Evolutionary conservation across 2,329 filamentous ascomycete genomes (phyloP).

Genomic region (Ophiostoma populinum): DNA sequence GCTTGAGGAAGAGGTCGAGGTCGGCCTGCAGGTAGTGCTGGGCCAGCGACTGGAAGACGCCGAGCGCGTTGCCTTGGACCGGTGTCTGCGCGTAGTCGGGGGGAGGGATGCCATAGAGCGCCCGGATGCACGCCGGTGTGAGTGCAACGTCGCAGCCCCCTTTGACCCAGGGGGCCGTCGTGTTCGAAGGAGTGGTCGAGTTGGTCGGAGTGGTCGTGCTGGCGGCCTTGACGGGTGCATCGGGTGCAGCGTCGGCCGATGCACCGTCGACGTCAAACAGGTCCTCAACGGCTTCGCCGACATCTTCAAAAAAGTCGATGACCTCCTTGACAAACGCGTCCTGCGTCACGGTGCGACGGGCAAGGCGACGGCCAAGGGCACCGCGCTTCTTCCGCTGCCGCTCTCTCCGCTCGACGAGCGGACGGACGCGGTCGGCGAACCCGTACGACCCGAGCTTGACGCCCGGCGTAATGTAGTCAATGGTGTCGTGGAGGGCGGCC

Average conservation of each 20-base stretch:
- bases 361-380: conserved; percentile 4
- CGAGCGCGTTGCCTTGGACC: conserved; percentile 12
- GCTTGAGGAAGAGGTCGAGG: conserved; percentile 12
- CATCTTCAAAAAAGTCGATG: conserved; percentile 32
- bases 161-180: too few species aligned
- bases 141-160: too few species aligned
- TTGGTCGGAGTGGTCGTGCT: too few species aligned
- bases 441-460: conserved; percentile 6
- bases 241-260: too few species aligned
- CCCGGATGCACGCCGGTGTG: conserved; percentile 1
- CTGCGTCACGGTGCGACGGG: conserved; percentile 19
- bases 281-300: conserved; percentile 27
- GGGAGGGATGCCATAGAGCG: neutral
- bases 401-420: neutral
- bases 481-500: conserved; percentile 24
- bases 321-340: conserved; percentile 24
- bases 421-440: neutral
- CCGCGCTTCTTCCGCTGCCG: neutral
- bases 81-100: conserved; percentile 7
- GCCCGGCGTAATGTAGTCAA: conserved; percentile 26
- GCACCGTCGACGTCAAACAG: conserved; percentile 28
- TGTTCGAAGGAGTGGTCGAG: too few species aligned
- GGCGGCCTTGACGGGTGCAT: too few species aligned
- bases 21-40: conserved; percentile 15
- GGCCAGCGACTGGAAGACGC: conserved; percentile 14